Evolutionary conservation across 2,329 filamentous ascomycete genomes (phyloP).

Genomic region (Neofusicoccum kwambonambiense): DNA sequence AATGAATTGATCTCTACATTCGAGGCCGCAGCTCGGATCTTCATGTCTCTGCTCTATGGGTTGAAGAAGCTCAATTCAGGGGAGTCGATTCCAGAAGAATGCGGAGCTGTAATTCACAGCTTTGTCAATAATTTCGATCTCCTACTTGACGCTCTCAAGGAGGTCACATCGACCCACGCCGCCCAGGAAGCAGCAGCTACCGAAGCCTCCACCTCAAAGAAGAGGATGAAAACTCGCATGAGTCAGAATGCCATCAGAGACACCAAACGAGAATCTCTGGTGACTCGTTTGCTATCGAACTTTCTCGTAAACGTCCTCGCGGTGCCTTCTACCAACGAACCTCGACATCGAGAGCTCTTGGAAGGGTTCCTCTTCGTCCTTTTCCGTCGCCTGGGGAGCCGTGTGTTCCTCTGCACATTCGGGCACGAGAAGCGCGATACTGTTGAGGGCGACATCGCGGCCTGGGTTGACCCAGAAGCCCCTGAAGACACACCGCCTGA

Average conservation of each 20-base stretch:
- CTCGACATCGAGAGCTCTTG: slow-evolving; percentile 41
- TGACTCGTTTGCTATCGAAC: slow-evolving; percentile 16
- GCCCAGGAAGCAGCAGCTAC: neutral
- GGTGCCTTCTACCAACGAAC: slow-evolving; percentile 35
- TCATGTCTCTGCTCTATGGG: slow-evolving; percentile 33
- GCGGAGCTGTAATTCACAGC: slow-evolving; percentile 31
- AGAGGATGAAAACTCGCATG: slow-evolving; percentile 4
- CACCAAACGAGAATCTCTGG: neutral
- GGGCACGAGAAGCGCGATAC: slow-evolving; percentile 29
- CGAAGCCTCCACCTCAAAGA: neutral
- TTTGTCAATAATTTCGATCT: slow-evolving; percentile 38
- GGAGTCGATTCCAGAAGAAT: slow-evolving; percentile 21
- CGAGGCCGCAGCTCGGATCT: slow-evolving; percentile 30
- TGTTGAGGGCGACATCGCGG: slow-evolving; percentile 29
- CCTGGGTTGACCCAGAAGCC: slow-evolving; percentile 17
- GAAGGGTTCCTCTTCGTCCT: slow-evolving; percentile 45
- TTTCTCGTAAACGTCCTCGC: slow-evolving; percentile 38
- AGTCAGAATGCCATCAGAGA: neutral
- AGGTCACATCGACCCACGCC: slow-evolving; percentile 24
- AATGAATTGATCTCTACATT: slow-evolving; percentile 18
- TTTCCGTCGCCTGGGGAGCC: slow-evolving; percentile 39
- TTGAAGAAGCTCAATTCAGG: slow-evolving; percentile 25
- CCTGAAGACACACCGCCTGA: slow-evolving; percentile 13
- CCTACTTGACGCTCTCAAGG: slow-evolving; percentile 33
- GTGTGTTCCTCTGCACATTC: slow-evolving; percentile 41